phyloP scores from a whole-genome alignment of 345 rosid species.

The Eucalyptus pauciflora region DNA sequence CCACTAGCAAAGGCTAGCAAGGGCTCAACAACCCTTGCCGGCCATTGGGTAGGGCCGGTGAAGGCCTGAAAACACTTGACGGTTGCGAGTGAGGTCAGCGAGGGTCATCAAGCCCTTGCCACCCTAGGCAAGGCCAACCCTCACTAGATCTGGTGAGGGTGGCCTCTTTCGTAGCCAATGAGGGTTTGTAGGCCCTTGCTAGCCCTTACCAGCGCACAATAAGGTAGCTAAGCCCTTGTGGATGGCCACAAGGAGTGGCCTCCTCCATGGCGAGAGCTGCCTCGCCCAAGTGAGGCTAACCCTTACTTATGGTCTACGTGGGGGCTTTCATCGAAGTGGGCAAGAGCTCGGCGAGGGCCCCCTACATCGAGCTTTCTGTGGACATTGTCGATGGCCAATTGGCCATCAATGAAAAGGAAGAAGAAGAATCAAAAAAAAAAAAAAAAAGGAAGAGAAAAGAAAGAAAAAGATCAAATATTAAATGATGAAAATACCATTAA shows the following conservation, averaged over 20 bases:
- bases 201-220: rapidly evolving
- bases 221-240: too few species aligned
- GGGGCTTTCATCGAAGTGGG: rapidly evolving
- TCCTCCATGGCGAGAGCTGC: rapidly evolving
- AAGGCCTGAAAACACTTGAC: rapidly evolving
- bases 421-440: rapidly evolving
- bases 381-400: rapidly evolving
- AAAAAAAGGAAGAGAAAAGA: rapidly evolving
- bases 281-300: rapidly evolving
- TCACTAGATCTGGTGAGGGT: rapidly evolving
- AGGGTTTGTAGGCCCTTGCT: rapidly evolving
- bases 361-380: rapidly evolving
- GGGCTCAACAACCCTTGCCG: rapidly evolving
- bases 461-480: too few species aligned
- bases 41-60: rapidly evolving
- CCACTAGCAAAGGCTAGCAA: rapidly evolving
- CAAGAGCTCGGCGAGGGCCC: rapidly evolving
- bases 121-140: not conserved
- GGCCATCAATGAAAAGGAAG: not conserved
- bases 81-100: rapidly evolving
- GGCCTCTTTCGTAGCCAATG: rapidly evolving
- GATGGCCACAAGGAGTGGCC: too few species aligned
- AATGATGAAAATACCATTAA: rapidly evolving
- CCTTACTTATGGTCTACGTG: rapidly evolving
- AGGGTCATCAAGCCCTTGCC: rapidly evolving